Percentiles rank a stretch among this genome's conserved stretches.
Evolutionary conservation across 768 basidiomycete genomes (phyloP).

Genomic region (Leucocoprinus sp.): DNA sequence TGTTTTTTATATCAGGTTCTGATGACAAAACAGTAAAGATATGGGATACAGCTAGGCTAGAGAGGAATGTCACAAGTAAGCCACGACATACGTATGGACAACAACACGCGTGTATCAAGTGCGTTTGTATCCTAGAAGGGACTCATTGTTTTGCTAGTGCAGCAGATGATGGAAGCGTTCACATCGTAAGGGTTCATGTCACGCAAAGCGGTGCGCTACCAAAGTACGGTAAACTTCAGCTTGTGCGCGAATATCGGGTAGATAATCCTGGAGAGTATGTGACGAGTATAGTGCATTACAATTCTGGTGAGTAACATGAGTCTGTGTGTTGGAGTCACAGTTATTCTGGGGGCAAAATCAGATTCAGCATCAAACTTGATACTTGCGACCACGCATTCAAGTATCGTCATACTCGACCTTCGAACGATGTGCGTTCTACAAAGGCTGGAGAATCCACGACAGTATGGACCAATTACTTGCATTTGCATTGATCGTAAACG

Average conservation of each 20-base stretch:
- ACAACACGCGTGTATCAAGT: constrained; percentile 53
- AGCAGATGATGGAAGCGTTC: constrained; percentile 75
- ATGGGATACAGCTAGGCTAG: constrained; percentile 90
- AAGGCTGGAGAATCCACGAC: constrained; percentile 75
- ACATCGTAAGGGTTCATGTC: constrained; percentile 77
- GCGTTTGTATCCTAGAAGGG: constrained; percentile 77
- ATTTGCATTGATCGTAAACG: constrained; percentile 78
- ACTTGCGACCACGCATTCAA: constrained; percentile 76
- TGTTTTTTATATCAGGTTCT: constrained; percentile 90
- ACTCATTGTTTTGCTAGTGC: constrained; percentile 87
- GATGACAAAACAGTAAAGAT: constrained; percentile 91
- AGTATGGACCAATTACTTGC: constrained; percentile 80
- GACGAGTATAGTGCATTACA: constrained; percentile 73
- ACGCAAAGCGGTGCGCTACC: constrained; percentile 61
- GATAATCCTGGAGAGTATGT: constrained; percentile 73
- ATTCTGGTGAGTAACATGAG: constrained; percentile 8
- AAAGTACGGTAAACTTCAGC: constrained; percentile 74
- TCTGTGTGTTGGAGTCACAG: neutral
- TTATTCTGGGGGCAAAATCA: constrained; percentile 1
- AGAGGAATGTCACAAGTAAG: constrained; percentile 89
- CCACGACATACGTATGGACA: constrained; percentile 58
- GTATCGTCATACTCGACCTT: constrained; percentile 71
- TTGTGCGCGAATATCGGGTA: constrained; percentile 73
- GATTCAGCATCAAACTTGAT: constrained; percentile 78
- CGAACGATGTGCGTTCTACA: constrained; percentile 75